Conservation (phyloP, 495 filamentous ascomycete species). For the Bryoglossum gracile region DNA sequence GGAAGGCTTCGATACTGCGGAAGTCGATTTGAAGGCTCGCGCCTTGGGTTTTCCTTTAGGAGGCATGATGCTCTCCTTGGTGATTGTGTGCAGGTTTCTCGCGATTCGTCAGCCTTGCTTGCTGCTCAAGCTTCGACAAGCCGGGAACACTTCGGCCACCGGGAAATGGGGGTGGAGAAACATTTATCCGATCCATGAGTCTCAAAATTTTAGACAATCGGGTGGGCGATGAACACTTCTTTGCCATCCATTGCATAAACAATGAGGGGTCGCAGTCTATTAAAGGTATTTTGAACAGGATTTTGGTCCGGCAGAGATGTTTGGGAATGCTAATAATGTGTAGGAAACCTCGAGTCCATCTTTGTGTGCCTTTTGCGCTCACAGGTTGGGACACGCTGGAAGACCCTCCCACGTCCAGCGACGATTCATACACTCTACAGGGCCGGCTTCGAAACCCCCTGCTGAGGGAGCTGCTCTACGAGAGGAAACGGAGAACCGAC, state of each 20-base stretch:
- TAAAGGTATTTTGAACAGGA: slow-evolving; percentile 17
- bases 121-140: too few species aligned
- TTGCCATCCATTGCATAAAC: slow-evolving; percentile 5
- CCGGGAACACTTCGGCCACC: slow-evolving; percentile 6
- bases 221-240: neutral
- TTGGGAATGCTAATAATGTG: too few species aligned
- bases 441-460: slow-evolving; percentile 11
- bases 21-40: slow-evolving; percentile 12
- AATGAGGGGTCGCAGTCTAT: slow-evolving; percentile 23
- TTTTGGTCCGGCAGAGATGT: too few species aligned
- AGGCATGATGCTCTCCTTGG: slow-evolving; percentile 17
- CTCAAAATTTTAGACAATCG: neutral
- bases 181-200: too few species aligned
- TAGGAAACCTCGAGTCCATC: slow-evolving; percentile 22
- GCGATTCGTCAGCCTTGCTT: neutral
- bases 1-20: slow-evolving; percentile 3
- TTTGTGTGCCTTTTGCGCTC: slow-evolving; percentile 25
- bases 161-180: too few species aligned
- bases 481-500: slow-evolving; percentile 4
- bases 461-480: slow-evolving; percentile 8
- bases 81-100: neutral
- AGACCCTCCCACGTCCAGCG: slow-evolving; percentile 19
- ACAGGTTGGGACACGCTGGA: slow-evolving; percentile 20
- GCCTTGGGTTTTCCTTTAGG: slow-evolving; percentile 17
- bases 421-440: slow-evolving; percentile 22